Base-by-base conservation (phyloP, 352 stramenopile genomes). In the Phytophthora vignae region DNA sequence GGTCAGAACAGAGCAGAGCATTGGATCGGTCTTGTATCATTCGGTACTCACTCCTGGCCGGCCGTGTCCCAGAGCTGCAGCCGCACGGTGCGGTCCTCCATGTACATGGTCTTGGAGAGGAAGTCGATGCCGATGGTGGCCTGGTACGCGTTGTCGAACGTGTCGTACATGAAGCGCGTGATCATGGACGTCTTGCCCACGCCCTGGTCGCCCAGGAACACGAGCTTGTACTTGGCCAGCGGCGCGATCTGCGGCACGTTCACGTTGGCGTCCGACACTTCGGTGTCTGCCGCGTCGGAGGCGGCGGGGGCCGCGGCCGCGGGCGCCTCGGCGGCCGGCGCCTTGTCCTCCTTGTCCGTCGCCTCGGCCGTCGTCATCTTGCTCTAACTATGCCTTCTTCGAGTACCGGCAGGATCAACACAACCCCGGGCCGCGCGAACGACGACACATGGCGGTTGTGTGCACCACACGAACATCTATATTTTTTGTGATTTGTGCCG, bases 61-160 rank as follows among this genome's bases (percentile, higher is more conserved):
- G 98, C 98, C 14, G 98, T 99, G 79, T 99, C 98, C 98, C 98
- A 99, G 21, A 99, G 90, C 85, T 99, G 98, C 65, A 99, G 85
- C 33, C 98, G 90, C 60, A 99, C 97, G 1, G 98, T 99, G 61
- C 98, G 93, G 76, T 99, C 98, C 78, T 99, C 93, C 81, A 99
- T 90, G 73, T 99, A 98, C 94, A 99, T 98, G 46, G 98, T 99
- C 85, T 99, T 99, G 69, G 96, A 99, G 21, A 99, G 79, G 64
- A 99, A 99, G 79, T 99, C 98, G 76, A 99, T 99, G 53, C 98
- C 98, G 76, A 99, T 99, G 2, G 98, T 99, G 50, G 98, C 98
- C 79, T 99, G 95, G 82, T 99, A 98, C 70, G 96, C 96, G 74
- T 98, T 98, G 84, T 99, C 96, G 75, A 99, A 99, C 55, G 90